Conservation (phyloP, 805 yeast genomes). For the Candida mattraensis region DNA sequence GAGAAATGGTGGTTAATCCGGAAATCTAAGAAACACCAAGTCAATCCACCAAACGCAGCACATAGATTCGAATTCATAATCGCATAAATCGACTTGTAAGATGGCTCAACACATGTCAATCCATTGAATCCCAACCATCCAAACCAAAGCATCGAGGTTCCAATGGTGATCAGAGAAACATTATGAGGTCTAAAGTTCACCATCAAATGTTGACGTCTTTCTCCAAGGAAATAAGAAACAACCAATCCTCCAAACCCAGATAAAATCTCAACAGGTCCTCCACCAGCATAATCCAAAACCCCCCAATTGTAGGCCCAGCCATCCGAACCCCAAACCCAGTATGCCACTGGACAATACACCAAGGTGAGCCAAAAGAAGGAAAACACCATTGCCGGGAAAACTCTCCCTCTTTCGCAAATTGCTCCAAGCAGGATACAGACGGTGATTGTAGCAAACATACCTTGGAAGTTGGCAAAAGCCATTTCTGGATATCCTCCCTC, state of each 20-base stretch:
- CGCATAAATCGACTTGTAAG: conserved; percentile 81
- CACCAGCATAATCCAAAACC: conserved; percentile 95
- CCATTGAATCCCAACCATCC: conserved; percentile 98
- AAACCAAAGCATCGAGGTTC: conserved; percentile 83
- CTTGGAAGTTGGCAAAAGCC: conserved; percentile 82
- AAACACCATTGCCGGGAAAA: conserved; percentile 81
- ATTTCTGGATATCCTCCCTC: conserved; percentile 68
- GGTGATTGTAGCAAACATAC: conserved; percentile 91
- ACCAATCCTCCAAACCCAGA: conserved; percentile 92
- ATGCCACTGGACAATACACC: conserved; percentile 92
- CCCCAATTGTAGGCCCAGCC: conserved; percentile 97
- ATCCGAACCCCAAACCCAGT: conserved; percentile 90
- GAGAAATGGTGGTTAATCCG: conserved; percentile 89
- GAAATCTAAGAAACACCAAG: conserved; percentile 91
- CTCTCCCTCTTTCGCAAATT: conserved; percentile 88
- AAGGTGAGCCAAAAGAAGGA: conserved; percentile 85
- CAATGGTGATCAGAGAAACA: conserved; percentile 85
- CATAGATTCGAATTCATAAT: conserved; percentile 88
- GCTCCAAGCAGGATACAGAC: conserved; percentile 90
- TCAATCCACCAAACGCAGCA: conserved; percentile 86
- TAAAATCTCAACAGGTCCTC: conserved; percentile 93
- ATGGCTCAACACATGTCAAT: conserved; percentile 81
- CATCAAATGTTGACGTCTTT: conserved; percentile 71
- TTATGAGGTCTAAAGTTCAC: conserved; percentile 94
- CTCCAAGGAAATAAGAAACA: conserved; percentile 75